Conservation (phyloP, 371 early-diverging fungal species). For the Mycotypha africana region DNA sequence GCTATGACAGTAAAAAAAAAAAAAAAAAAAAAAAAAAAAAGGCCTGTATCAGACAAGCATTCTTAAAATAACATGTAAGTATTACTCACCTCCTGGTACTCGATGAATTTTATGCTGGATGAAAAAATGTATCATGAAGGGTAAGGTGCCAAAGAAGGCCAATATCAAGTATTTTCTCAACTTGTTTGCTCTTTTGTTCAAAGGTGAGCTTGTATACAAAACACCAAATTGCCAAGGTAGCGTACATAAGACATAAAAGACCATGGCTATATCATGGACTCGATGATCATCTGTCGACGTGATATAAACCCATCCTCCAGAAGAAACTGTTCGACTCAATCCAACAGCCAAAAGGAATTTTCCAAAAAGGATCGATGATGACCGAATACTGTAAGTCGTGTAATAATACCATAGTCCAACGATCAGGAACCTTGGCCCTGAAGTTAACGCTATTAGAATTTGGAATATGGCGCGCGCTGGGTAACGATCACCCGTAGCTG, state of each 20-base stretch:
- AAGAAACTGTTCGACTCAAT: slow-evolving; percentile 62
- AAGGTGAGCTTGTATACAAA: slow-evolving; percentile 27
- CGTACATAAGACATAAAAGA: slow-evolving; percentile 64
- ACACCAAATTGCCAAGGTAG: slow-evolving; percentile 70
- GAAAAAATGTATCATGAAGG: slow-evolving; percentile 73
- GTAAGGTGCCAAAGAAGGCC: slow-evolving; percentile 60
- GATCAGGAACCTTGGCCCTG: slow-evolving; percentile 64
- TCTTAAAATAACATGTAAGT: no score
- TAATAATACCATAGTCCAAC: slow-evolving; percentile 58
- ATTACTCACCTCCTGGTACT: slow-evolving; percentile 67
- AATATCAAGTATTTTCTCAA: slow-evolving; percentile 29
- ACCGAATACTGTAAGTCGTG: slow-evolving; percentile 26
- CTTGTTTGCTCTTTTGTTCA: slow-evolving; percentile 17
- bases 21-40: no score
- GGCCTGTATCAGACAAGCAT: no score
- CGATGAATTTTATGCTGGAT: slow-evolving; percentile 70
- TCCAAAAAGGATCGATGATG: slow-evolving; percentile 36
- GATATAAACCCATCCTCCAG: slow-evolving; percentile 78
- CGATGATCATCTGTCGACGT: slow-evolving; percentile 76
- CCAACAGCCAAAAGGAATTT: slow-evolving; percentile 57
- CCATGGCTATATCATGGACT: slow-evolving; percentile 75
- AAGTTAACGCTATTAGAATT: slow-evolving; percentile 69
- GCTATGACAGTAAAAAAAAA: no score
- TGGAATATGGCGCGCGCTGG: slow-evolving; percentile 75
- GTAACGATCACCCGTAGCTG: slow-evolving; percentile 77